Conservation (phyloP, 2,329 filamentous ascomycete species). For the Septoria linicola region DNA sequence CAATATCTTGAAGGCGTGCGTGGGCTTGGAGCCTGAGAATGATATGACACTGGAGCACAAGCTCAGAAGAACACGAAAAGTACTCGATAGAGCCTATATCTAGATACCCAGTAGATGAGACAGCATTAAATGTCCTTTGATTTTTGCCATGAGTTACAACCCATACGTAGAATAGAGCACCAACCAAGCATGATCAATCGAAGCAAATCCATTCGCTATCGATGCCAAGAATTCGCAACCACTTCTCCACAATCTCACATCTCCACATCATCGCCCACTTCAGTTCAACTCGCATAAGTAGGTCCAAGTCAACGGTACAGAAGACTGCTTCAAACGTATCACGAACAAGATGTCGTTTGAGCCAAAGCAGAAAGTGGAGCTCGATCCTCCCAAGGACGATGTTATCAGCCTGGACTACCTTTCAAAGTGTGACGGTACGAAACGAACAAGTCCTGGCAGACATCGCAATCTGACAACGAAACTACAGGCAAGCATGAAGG, state of each 20-base stretch:
- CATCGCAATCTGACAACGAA: neutral
- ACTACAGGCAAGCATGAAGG: constrained; percentile 62
- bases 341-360: constrained; percentile 57
- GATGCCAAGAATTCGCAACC: too few species aligned
- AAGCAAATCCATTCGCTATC: too few species aligned
- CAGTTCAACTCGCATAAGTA: constrained; percentile 7
- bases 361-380: constrained; percentile 71
- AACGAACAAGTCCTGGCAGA: neutral
- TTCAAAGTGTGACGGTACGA: constrained; percentile 75
- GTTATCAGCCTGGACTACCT: constrained; percentile 78
- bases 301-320: neutral
- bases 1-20: constrained; percentile 98
- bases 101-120: too few species aligned
- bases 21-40: constrained; percentile 93
- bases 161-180: too few species aligned
- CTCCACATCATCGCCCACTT: neutral
- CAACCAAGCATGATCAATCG: too few species aligned
- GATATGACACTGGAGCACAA: constrained; percentile 99
- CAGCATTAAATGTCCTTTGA: too few species aligned
- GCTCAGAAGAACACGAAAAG: too few species aligned
- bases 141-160: too few species aligned
- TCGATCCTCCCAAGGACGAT: constrained; percentile 84
- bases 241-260: neutral
- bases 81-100: neutral
- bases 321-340: constrained; percentile 1